phyloP scores from a whole-genome alignment of 2,329 filamentous ascomycete species.

The Exophiala bonariae region DNA sequence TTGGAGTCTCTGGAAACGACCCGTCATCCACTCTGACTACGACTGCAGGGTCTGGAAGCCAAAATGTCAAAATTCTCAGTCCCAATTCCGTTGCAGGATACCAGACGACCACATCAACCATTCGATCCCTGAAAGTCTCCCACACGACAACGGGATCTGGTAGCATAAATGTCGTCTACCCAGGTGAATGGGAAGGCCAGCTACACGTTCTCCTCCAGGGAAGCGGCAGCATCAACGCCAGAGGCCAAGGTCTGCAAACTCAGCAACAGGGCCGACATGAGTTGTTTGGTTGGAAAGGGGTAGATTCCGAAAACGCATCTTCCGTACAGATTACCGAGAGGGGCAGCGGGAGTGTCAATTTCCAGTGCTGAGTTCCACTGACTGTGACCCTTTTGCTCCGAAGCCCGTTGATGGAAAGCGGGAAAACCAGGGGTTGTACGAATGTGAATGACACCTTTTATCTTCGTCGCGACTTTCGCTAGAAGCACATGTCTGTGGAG shows the following conservation, averaged over 20 bases:
- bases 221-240: constrained; percentile 23
- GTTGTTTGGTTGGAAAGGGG: constrained; percentile 22
- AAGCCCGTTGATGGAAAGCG: too few species aligned
- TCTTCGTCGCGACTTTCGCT: too few species aligned
- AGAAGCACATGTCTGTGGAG: too few species aligned
- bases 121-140: constrained; percentile 20
- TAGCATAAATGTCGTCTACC: constrained; percentile 31
- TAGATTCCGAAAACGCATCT: not conserved
- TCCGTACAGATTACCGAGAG: constrained; percentile 15
- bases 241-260: constrained; percentile 28
- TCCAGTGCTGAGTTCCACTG: constrained; percentile 1
- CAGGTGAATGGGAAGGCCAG: constrained; percentile 33
- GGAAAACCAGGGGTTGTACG: too few species aligned
- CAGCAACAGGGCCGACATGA: constrained; percentile 17
- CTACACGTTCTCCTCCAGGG: constrained; percentile 26
- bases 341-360: constrained; percentile 21
- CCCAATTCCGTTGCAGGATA: constrained; percentile 2
- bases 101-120: constrained; percentile 1
- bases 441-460: too few species aligned
- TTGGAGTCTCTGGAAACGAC: constrained; percentile 18
- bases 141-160: constrained; percentile 28
- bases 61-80: constrained; percentile 16
- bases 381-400: too few species aligned
- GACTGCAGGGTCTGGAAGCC: constrained; percentile 11
- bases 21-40: constrained; percentile 15